Base-by-base conservation (phyloP, 805 yeast species). In the Candida incommunis region DNA sequence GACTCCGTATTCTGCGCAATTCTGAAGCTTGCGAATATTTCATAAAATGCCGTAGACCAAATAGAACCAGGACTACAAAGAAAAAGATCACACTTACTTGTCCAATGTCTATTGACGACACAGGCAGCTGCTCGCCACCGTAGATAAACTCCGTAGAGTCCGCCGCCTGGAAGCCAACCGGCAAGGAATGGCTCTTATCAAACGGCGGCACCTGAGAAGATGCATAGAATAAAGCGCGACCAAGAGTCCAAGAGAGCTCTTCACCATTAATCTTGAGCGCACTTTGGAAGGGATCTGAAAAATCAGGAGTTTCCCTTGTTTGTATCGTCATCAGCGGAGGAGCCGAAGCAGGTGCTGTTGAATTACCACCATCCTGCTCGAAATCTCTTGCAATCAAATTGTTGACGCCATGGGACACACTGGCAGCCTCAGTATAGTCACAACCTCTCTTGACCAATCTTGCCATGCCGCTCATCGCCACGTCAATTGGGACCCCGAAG, bases 211-310 rank as follows among this genome's bases (percentile, higher is more conserved):
- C 69, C 50, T 77, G 78, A 15, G 88, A 75, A 0, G 94, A 78
- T 0, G 95, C 96, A 59, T 78, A 84, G 11, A 90, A 60, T 3
- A 92, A 59, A 23, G 88, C 86, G 55, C 82, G 80, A 3, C 98
- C 99, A 27, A 92, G 60, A 0, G 97, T 90, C 99, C 99, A 92
- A 0, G 96, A 82, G 16, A 92, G 66, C 52, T 92, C 98, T 3
- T 78, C 75, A 2, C 94, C 96, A 48, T 84, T 73, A 25, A 92
- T 76, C 16, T 78, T 71, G 45, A 80, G 79, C 0, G 92, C 87
- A 48, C 94, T 81, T 61, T 82, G 86, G 62, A 92, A 87, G 0
- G 88, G 80, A 29, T 80, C 58, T 69, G 55, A 44, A 46, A 56
- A 59, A 27, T 54, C 50, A 41, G 47, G 46, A 16, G 43, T 23